Evolutionary conservation across 2,329 filamentous ascomycete species (phyloP), one percentile per base, ranked within the genome.

Genomic region (Verticillium nonalfalfae): DNA sequence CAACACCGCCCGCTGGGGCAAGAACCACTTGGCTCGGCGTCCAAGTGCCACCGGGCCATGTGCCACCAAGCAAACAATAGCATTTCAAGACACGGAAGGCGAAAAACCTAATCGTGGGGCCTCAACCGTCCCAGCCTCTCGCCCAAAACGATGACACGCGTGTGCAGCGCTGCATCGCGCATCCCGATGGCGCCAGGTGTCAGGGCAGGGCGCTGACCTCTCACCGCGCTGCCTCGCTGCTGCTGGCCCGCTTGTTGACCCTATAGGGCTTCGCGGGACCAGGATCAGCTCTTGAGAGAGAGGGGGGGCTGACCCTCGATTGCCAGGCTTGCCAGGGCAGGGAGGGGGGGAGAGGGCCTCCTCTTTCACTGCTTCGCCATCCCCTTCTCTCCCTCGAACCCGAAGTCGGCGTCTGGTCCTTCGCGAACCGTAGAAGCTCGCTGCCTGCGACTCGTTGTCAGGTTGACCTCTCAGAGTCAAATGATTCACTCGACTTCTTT

Each of bases 61-160:
- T n/a, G n/a, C 9, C 45, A 18, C 45, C 18, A 26, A 26, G 18
- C 45, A 26, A n/a, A n/a, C 26, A 18, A n/a, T 7, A 18, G n/a
- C 15, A 7, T 21, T 50, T 50, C 45, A 7, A 50, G 45, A 50
- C 45, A 50, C 7, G 7, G n/a, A 50, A 21, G 45, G 26, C 26
- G 26, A n/a, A 26, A 26, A 26, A 26, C 26, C 26, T 26, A 26
- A 26, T 26, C 26, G 26, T 26, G 26, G 26, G n/a, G 45, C 45
- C n/a, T 21, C 40, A 10, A 50, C 7, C 40, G 9, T 10, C 7
- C 45, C n/a, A 10, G 10, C 18, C 56, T 57, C 59, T 57, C 59
- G 61, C 61, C 26, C 26, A 26, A 26, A 64, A 45, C 56, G 62
- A 50, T 10, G 57, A 56, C 15, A 56, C 38, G 3, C 55, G 56